Percentiles rank a stretch among this genome's conserved stretches.
phyloP scores from a whole-genome alignment of 257 asterid genomes.

The Capsicum pubescens region DNA sequence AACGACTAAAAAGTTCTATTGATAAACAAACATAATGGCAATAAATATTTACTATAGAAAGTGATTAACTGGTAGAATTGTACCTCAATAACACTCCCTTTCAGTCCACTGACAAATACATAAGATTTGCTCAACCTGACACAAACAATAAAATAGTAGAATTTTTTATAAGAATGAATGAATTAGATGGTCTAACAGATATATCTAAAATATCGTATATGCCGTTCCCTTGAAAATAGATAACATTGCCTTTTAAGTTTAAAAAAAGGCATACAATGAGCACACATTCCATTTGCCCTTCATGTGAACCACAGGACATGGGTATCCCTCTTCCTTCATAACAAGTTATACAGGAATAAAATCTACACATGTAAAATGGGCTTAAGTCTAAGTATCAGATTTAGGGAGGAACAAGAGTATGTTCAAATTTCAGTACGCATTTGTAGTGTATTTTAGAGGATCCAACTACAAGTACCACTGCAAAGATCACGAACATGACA shows the following conservation, averaged over 20 bases:
- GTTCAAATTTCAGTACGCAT: background rate
- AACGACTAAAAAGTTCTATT: background rate
- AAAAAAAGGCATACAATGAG: background rate
- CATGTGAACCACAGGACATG: background rate
- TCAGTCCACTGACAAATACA: slow-evolving; percentile 82
- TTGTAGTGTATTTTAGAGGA: background rate
- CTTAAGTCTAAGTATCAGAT: background rate
- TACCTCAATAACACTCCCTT: slow-evolving; percentile 90
- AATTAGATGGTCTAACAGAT: background rate
- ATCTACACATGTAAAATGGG: background rate
- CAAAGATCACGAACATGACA: background rate
- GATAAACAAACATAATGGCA: background rate
- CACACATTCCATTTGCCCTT: slow-evolving; percentile 14
- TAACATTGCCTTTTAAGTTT: background rate
- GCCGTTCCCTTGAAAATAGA: background rate
- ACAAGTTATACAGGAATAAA: background rate
- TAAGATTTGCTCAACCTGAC: slow-evolving; percentile 87
- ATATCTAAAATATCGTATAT: background rate
- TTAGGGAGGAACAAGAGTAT: background rate
- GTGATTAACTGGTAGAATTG: background rate
- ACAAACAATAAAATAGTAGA: background rate
- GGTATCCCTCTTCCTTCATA: background rate
- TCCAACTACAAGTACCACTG: background rate
- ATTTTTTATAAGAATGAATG: background rate
- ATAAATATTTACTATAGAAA: background rate